These are phyloP conservation scores for Fraxinus paxiana DNA, from an alignment of 305 asterid genomes.

Conservation along the genomic window DNA sequence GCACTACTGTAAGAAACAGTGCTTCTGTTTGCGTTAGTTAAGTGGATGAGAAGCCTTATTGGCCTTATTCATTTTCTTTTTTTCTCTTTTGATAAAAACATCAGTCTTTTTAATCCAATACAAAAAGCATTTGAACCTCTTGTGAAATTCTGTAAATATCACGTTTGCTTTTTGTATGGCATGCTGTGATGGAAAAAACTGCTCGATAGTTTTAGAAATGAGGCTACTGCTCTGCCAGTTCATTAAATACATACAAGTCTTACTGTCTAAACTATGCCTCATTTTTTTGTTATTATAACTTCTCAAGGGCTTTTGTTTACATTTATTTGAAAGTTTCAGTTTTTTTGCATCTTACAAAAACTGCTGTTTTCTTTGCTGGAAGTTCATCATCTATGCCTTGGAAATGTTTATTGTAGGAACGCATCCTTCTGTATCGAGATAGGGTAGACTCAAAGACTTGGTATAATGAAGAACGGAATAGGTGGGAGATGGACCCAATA, in stretches of 20 bases:
- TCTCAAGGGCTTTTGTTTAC: conserved; percentile 16
- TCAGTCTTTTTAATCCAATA: not conserved
- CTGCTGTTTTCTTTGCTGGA: conserved; percentile 19
- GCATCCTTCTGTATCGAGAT: conserved; percentile 81
- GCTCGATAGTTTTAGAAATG: conserved; percentile 2
- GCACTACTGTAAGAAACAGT: conserved; percentile 1
- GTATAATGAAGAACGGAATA: conserved; percentile 66
- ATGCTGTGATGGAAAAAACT: conserved; percentile 13
- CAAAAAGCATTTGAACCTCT: not conserved
- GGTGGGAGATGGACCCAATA: conserved; percentile 97
- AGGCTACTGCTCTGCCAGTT: not conserved
- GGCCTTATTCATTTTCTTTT: not conserved
- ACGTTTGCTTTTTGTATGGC: not conserved
- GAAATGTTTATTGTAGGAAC: conserved; percentile 48
- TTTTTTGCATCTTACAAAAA: conserved; percentile 18
- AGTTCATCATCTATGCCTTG: conserved; percentile 19
- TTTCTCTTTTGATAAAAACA: not conserved
- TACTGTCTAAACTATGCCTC: not conserved
- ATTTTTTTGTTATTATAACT: conserved; percentile 1
- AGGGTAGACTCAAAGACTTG: conserved; percentile 85
- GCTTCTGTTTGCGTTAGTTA: not conserved
- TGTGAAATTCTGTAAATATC: not conserved
- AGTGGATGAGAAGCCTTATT: conserved; percentile 9
- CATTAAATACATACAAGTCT: not conserved
- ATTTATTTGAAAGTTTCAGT: not conserved